Conservation (phyloP, 116 monocot genomes). For the Iris pallida region DNA sequence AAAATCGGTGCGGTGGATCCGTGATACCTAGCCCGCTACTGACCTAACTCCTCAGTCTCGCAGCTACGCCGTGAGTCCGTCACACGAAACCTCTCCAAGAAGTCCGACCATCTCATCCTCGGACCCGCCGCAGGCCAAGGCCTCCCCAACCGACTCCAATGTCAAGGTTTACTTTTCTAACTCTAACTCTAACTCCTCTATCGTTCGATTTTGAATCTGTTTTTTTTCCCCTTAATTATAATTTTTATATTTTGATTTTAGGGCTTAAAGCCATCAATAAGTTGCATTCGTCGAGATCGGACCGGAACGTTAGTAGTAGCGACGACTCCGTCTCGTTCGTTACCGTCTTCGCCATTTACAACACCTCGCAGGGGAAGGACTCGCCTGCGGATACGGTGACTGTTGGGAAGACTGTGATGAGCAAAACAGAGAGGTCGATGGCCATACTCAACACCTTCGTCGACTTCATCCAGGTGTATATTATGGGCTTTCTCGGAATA, state of each 20-base stretch:
- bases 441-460: constrained; percentile 65
- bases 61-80: too few species aligned
- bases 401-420: constrained; percentile 51
- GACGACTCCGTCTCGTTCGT: constrained; percentile 53
- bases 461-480: constrained; percentile 76
- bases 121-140: constrained; percentile 76
- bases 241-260: constrained; percentile 13
- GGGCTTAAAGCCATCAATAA: constrained; percentile 60
- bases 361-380: constrained; percentile 12
- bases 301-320: not conserved
- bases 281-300: constrained; percentile 9
- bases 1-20: too few species aligned
- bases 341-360: constrained; percentile 63
- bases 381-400: constrained; percentile 19
- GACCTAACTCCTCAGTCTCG: not conserved
- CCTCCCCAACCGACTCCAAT: constrained; percentile 69
- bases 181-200: too few species aligned
- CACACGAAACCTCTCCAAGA: constrained; percentile 8
- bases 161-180: constrained; percentile 33
- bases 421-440: constrained; percentile 51
- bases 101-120: constrained; percentile 54
- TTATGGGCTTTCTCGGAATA: too few species aligned
- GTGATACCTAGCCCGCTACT: too few species aligned
- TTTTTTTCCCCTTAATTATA: too few species aligned
- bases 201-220: too few species aligned